Evolutionary conservation across 2,329 filamentous ascomycete species (phyloP), one percentile per base, ranked within the genome.

Genomic region (Albifimbria verrucaria): DNA sequence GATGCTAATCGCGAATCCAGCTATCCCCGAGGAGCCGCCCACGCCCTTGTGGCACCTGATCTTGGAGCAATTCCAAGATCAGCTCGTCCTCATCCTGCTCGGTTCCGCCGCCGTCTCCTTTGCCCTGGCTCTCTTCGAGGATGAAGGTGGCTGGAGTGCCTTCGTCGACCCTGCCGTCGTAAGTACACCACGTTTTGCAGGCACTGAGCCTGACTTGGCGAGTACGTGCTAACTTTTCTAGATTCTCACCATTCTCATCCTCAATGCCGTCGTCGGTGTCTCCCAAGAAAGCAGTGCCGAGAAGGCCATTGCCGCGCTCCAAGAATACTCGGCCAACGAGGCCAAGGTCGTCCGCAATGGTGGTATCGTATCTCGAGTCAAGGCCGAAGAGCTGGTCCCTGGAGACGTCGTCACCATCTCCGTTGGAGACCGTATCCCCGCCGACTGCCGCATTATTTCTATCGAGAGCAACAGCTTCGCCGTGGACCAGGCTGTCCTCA

Each of bases 301-400:
- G 73, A 97, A 97, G 77, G 94, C 94, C 49, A 99, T 99, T 69
- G 92, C 94, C 23, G 94, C 94, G 44, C 83, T 99, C 53, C 94
- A 99, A 75, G 93, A 99, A 82, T 99, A 99, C 77, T 97, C 93
- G 25, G 94, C 94, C 66, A 99, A 97, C 73, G 91, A 96, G 73
- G 93, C 94, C 62, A 99, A 93, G 69, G 93, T 96, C 50, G 72
- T 96, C 54, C 89, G 94, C 65, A 87, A 93, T 75, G 73, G 75
- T 63, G 92, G 93, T 49, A 83, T 87, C 62, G 78, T 93, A 57
- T 84, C 86, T 59, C 85, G 89, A 61, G 77, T 99, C 75, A 96
- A 94, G 78, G 94, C 94, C n/a, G 94, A 99, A 65, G 92, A 97
- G 59, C 76, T 99, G 62, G 94, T 99, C 22, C 94, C 95, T 12